Base-by-base conservation (phyloP, 2,329 filamentous ascomycete species). In the Penicillium occitanis region DNA sequence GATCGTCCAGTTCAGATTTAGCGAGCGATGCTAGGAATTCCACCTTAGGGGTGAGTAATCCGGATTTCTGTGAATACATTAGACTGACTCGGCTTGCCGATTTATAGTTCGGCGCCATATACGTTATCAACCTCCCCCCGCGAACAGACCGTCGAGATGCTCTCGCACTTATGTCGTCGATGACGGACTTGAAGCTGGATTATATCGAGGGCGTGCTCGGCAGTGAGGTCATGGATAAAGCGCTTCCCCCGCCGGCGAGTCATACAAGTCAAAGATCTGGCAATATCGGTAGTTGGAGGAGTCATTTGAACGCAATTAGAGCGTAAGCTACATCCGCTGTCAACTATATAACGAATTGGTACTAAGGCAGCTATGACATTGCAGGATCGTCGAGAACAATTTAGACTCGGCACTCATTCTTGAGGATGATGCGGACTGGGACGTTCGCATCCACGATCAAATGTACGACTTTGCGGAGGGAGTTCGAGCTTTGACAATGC, bases 361-460 rank as follows among this genome's bases (percentile, higher is more conserved):
- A 53, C 61, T 63, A 50, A 30, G 11, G 5, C 28, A 28, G 33
- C 42, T 60, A 6, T 22, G 17, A 25, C 19, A 30, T 22, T 8
- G 22, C 22, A 78, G 77, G 25, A 75, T 86, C 13, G 77, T 86
- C 13, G 74, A 80, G n/a, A 73, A 80, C 11, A 79, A 81, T 48
- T 69, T 85, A 2, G 74, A 77, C 1, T 83, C 81, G 1, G 84
- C 83, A 0, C 73, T 87, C 1, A 83, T 87, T 33, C 71, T 87
- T 30, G 85, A 87, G 70, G 85, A 87, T 69, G 85, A 87, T 65
- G 79, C 81, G 22, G 85, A 87, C 73, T 87, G 85, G 85, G 85
- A 87, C 65, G 73, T 86, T 13, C 75, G 79, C 0, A 72, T 87
- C 28, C 82, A 83, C 37, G 61, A 73, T 0, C 85, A 87, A 69